Percentiles rank a stretch among this genome's conserved stretches.
Conservation (phyloP, 345 rosid genomes). For the Populus euphratica region DNA sequence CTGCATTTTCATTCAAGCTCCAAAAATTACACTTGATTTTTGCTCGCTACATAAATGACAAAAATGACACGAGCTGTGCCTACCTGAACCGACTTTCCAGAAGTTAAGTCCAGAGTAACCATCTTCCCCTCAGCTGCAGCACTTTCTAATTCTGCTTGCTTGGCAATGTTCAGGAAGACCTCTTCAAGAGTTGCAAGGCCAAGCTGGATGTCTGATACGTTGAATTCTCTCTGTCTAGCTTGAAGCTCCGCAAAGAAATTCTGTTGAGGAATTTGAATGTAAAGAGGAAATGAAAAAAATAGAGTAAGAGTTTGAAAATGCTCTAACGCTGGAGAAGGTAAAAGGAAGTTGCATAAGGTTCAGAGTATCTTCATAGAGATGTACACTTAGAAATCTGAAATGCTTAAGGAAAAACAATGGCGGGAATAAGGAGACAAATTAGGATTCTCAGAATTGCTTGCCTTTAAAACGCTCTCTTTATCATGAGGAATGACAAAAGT, state of each 20-base stretch:
- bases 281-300: background rate
- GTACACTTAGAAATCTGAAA: no score
- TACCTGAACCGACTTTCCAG: slow-evolving; percentile 66
- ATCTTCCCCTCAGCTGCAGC: slow-evolving; percentile 75
- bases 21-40: background rate
- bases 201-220: slow-evolving; percentile 79
- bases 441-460: slow-evolving; percentile 25
- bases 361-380: no score
- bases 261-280: slow-evolving; percentile 30
- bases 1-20: slow-evolving; percentile 32
- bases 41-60: background rate
- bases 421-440: background rate
- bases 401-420: no score
- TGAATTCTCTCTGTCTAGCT: slow-evolving; percentile 57
- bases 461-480: slow-evolving; percentile 61
- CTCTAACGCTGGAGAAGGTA: background rate
- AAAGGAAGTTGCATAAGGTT: no score
- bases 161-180: slow-evolving; percentile 92
- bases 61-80: background rate
- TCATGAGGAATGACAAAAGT: slow-evolving; percentile 84
- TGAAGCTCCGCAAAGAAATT: slow-evolving; percentile 63
- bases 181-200: slow-evolving; percentile 95
- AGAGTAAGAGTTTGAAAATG: background rate
- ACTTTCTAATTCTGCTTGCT: slow-evolving; percentile 82
- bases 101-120: slow-evolving; percentile 60